These are phyloP conservation scores for Phytophthora pini DNA, from an alignment of 352 stramenopile species.

Conservation along the genomic window DNA sequence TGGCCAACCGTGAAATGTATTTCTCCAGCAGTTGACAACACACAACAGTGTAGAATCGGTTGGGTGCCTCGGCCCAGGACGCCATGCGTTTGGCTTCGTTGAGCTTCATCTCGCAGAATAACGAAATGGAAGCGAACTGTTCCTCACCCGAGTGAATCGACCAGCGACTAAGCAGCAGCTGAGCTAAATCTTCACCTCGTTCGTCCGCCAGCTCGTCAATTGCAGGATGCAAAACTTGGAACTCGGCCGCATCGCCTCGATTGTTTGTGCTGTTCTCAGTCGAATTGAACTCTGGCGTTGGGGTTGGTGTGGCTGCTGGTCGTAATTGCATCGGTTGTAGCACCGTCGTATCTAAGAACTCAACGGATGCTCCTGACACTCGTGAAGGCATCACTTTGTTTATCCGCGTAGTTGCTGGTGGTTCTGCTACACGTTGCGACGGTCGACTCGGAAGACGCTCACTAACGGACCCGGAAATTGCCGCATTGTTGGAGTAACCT, in stretches of 20 bases:
- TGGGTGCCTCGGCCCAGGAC: conserved; percentile 72
- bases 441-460: conserved; percentile 26
- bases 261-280: conserved; percentile 18
- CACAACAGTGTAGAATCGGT: conserved; percentile 77
- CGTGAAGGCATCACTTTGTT: conserved; percentile 37
- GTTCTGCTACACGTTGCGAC: conserved; percentile 7
- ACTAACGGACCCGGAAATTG: conserved; percentile 8
- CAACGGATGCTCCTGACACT: conserved; percentile 38
- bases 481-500: conserved; percentile 7
- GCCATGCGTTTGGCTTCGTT: conserved; percentile 80
- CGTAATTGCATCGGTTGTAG: conserved; percentile 51
- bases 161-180: conserved; percentile 73
- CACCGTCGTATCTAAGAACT: conserved; percentile 41
- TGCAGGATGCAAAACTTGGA: conserved; percentile 62
- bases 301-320: conserved; percentile 10
- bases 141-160: conserved; percentile 62
- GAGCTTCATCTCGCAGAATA: conserved; percentile 85
- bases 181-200: conserved; percentile 58
- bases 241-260: conserved; percentile 38
- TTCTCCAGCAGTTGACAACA: conserved; percentile 76
- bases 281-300: conserved; percentile 1
- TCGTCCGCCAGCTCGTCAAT: conserved; percentile 61
- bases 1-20: conserved; percentile 49
- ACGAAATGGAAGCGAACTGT: conserved; percentile 64
- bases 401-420: neutral